Base-by-base conservation (phyloP, 176 grass and related monocot species). In the Phoenix dactylifera region DNA sequence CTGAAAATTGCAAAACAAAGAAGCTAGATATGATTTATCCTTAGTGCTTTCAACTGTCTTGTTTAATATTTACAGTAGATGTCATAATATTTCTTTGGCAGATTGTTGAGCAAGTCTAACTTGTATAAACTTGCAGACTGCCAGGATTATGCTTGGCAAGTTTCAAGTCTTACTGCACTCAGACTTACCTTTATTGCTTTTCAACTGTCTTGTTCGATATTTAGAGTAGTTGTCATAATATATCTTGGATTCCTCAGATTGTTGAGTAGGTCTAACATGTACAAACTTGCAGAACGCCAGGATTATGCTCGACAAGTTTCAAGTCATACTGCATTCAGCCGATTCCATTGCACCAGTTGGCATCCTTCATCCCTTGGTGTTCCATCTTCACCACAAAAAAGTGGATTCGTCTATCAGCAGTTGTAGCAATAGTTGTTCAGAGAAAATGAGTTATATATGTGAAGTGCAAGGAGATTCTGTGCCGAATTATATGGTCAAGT, bases 261-360 rank as follows among this genome's bases (percentile, higher is more conserved):
- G 17, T 22, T 22, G 5, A n/a, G 20, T 48, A 28, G 5, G 26
- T 4, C 60, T 76, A 65, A 78, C 71, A 62, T 79, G 15, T 55
- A 3, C 72, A 17, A 70, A 29, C 54, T 77, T 79, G 16, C 77
- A 96, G 92, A 85, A 88, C 75, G 92, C 86, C 25, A 87, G 83
- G 73, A 96, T 96, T 77, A 61, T 85, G 59, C 83, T 97, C 19
- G 87, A 97, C 22, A 80, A 97, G 50, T 97, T 62, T 56, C 51
- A 97, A 76, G 80, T 85, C 60, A 79, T 97, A 66, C 77, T 97
- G 29, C 77, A 97, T 54, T 87, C 83, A 4, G 54, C 83, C 29
- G 83, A 88, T 78, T 81, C 81, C 30, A 97, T 97, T 59, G 92
- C 92, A 50, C 76, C 92, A 64, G 92, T 90, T 64, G 92, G 87